Conservation (phyloP, 176 grass and related monocot species). For the Luzula sylvatica region DNA sequence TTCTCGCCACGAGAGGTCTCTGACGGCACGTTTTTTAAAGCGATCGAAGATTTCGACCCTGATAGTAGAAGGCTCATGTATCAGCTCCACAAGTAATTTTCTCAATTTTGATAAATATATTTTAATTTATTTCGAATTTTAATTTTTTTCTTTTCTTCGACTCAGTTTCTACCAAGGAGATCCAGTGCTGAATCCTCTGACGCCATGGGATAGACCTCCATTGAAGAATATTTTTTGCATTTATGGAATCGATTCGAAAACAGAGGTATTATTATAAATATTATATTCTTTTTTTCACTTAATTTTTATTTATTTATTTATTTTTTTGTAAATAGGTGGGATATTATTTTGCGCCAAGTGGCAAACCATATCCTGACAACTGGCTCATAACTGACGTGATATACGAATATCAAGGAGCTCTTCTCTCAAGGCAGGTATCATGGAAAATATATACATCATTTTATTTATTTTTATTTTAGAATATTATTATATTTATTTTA, state of each 20-base stretch:
- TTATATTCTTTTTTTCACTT: background rate
- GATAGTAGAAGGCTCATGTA: conserved; percentile 62
- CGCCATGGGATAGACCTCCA: conserved; percentile 95
- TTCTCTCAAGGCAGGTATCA: conserved; percentile 91
- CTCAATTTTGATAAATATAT: conserved; percentile 2
- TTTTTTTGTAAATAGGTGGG: conserved; percentile 67
- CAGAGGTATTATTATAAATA: conserved; percentile 63
- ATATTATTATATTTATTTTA: conserved; percentile 2
- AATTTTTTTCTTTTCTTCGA: background rate
- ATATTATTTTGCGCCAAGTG: conserved; percentile 96
- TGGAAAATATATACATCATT: conserved; percentile 1
- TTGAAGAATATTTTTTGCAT: conserved; percentile 96
- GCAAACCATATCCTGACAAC: conserved; percentile 96
- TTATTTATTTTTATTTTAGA: background rate
- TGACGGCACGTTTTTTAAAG: conserved; percentile 91
- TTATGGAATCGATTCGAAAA: conserved; percentile 85
- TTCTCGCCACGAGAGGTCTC: conserved; percentile 93
- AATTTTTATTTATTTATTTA: conserved; percentile 1
- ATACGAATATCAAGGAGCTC: conserved; percentile 75
- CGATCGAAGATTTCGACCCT: conserved; percentile 75
- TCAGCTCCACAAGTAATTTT: conserved; percentile 48
- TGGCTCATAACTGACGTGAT: conserved; percentile 97
- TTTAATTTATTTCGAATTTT: background rate
- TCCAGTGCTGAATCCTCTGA: conserved; percentile 86
- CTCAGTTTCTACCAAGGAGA: conserved; percentile 86